These are phyloP conservation scores for Colletotrichum nymphaeae DNA, from an alignment of 2,329 filamentous ascomycete species.

Conservation along the genomic window DNA sequence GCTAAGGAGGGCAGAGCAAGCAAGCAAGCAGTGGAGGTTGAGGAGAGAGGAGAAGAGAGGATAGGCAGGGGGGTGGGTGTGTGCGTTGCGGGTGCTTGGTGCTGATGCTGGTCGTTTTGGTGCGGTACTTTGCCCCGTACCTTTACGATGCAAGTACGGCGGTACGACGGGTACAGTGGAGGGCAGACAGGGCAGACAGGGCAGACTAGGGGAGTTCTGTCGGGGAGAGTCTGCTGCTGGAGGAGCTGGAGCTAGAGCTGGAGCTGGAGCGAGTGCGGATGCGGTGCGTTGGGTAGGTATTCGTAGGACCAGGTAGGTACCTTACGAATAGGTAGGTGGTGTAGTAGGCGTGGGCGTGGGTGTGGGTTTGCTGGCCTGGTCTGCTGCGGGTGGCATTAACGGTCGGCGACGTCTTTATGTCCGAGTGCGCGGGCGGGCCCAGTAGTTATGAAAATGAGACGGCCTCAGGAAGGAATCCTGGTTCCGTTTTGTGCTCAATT, in stretches of 20 bases:
- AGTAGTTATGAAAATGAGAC: constrained; percentile 9
- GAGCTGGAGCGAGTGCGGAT: neutral
- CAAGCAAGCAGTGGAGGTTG: too few species aligned
- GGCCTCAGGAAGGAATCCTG: constrained; percentile 22
- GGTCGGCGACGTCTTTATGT: constrained; percentile 54
- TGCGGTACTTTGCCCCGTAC: neutral
- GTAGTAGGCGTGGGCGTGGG: neutral
- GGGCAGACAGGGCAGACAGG: neutral
- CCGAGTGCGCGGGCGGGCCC: constrained; percentile 44
- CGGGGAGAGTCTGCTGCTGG: too few species aligned
- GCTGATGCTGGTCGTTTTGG: constrained; percentile 1
- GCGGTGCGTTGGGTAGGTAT: neutral
- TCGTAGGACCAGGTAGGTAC: neutral
- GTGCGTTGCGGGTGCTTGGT: constrained; percentile 1
- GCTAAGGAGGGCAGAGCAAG: constrained; percentile 2
- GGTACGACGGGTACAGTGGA: neutral
- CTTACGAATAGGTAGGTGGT: constrained; percentile 15
- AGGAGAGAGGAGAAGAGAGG: too few species aligned
- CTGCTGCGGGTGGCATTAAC: constrained; percentile 36
- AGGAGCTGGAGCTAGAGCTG: neutral
- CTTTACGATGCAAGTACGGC: neutral
- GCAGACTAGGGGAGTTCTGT: neutral
- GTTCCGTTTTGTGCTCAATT: constrained; percentile 25
- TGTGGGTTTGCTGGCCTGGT: constrained; percentile 6
- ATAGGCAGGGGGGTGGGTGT: neutral